Percentiles rank a stretch among this genome's conserved stretches.
Evolutionary conservation across 129 eudicot genomes (phyloP).

Genomic region (Ambrosia artemisiifolia): DNA sequence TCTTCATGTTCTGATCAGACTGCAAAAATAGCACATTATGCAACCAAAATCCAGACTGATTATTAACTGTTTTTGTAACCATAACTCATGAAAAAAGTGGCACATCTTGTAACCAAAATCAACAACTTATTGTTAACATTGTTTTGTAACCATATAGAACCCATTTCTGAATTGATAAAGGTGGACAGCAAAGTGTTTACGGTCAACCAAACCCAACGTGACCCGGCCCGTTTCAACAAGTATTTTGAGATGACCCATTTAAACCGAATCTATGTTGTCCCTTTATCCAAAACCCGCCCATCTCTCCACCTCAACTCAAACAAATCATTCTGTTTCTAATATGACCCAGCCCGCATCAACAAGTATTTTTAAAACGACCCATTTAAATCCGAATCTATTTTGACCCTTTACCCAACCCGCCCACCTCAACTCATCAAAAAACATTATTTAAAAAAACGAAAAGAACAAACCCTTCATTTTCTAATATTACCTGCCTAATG

Average conservation of each 20-base stretch:
- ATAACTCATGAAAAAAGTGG: background rate
- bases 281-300: background rate
- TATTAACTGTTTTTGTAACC: too few relatives aligned
- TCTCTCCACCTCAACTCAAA: background rate
- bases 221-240: background rate
- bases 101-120: background rate
- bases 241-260: background rate
- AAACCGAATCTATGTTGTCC: background rate
- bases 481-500: constrained; percentile 66
- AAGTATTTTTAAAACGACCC: background rate
- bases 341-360: background rate
- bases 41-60: constrained; percentile 1
- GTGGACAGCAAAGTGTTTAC: background rate
- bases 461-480: background rate
- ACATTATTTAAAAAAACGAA: too few relatives aligned
- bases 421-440: background rate
- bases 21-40: constrained; percentile 28
- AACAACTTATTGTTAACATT: background rate
- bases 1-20: constrained; percentile 65
- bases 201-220: background rate
- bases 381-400: background rate
- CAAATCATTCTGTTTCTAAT: background rate
- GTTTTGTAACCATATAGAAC: too few relatives aligned
- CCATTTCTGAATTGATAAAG: background rate
- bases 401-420: background rate